A percentile compares a stretch with the other conserved stretches of the same genome.
These are phyloP conservation scores for Tulasnella sp. DNA, from an alignment of 768 basidiomycete genomes.

Conservation along the genomic window DNA sequence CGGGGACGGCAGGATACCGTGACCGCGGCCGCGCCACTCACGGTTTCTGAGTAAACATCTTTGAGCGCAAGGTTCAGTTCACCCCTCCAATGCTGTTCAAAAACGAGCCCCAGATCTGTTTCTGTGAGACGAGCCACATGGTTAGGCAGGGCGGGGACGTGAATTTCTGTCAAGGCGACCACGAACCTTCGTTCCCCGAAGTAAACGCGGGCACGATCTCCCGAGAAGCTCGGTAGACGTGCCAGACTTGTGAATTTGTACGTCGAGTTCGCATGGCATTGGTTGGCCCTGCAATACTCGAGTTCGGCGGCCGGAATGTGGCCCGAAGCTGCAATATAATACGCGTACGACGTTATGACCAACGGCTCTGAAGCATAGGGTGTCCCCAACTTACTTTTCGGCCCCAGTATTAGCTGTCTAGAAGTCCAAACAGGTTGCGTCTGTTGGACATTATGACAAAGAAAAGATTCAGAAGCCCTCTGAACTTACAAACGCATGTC, in stretches of 20 bases:
- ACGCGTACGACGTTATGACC: not conserved
- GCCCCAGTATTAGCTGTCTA: constrained; percentile 7
- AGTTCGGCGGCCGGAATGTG: constrained; percentile 4
- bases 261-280: constrained; percentile 1
- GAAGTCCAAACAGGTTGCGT: not conserved
- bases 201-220: constrained; percentile 24
- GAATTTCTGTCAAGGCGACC: constrained; percentile 7
- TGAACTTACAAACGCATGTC: not conserved
- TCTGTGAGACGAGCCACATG: not conserved
- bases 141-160: not conserved
- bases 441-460: not conserved
- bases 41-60: not conserved
- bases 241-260: constrained; percentile 17
- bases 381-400: not conserved
- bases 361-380: not conserved
- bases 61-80: constrained; percentile 15
- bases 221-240: constrained; percentile 12
- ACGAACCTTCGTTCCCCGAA: not conserved
- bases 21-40: not conserved
- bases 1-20: not conserved
- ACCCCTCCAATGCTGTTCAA: constrained; percentile 2
- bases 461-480: not conserved
- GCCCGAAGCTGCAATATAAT: not conserved
- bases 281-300: not conserved
- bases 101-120: not conserved